Percentiles rank a stretch among this genome's conserved stretches.
Conservation (phyloP, 2,329 filamentous ascomycete species). For the Neonectria magnoliae region DNA sequence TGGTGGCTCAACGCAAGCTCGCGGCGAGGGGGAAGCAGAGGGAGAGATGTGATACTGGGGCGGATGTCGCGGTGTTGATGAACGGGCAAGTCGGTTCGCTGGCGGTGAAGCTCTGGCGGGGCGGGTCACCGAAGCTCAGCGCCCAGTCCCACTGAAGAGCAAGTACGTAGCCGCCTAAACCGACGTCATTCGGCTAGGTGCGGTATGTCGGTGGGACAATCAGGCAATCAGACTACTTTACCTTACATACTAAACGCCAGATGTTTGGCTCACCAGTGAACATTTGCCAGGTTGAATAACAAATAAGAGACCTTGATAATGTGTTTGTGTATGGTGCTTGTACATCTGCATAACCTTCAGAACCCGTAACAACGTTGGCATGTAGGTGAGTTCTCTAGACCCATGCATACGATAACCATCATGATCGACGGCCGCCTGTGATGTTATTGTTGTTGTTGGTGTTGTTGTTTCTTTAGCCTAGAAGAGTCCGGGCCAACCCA, state of each 20-base stretch:
- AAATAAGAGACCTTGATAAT: background rate
- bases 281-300: background rate
- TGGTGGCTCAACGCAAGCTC: constrained; percentile 60
- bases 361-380: background rate
- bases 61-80: constrained; percentile 16
- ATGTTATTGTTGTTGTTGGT: background rate
- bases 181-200: constrained; percentile 18
- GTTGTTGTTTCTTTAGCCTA: background rate
- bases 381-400: background rate
- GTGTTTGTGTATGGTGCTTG: background rate
- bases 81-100: constrained; percentile 17
- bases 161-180: constrained; percentile 14
- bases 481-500: background rate
- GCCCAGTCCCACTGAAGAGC: constrained; percentile 10
- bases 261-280: background rate
- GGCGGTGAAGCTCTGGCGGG: constrained; percentile 30
- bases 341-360: background rate
- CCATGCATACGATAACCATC: constrained; percentile 3
- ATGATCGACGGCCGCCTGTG: background rate
- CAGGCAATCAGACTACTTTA: background rate
- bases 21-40: constrained; percentile 14
- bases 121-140: constrained; percentile 17
- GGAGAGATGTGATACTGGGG: constrained; percentile 23
- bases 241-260: background rate
- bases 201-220: background rate